Conservation (phyloP, 306 rosid genomes). For the Trifolium repens region DNA sequence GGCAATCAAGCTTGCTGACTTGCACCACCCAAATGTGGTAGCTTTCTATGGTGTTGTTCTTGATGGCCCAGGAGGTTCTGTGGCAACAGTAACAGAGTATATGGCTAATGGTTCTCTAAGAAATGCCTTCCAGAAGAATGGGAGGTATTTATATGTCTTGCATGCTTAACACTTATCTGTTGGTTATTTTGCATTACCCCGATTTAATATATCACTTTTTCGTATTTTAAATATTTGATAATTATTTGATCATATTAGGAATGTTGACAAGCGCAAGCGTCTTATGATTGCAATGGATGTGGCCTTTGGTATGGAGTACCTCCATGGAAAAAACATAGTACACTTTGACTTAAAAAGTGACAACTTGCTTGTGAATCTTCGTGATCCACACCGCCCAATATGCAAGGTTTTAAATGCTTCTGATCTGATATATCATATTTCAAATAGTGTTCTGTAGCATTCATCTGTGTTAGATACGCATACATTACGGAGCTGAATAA, state of each 20-base stretch:
- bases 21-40: conserved; percentile 96
- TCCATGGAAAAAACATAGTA: conserved; percentile 92
- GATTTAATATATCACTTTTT: not conserved
- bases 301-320: conserved; percentile 96
- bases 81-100: conserved; percentile 94
- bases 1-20: conserved; percentile 92
- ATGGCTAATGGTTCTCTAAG: conserved; percentile 95
- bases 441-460: conserved; percentile 24
- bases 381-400: conserved; percentile 92
- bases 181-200: conserved; percentile 23
- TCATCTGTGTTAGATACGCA: conserved; percentile 18
- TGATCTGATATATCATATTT: conserved; percentile 26
- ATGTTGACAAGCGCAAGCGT: conserved; percentile 84
- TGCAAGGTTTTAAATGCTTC: conserved; percentile 71
- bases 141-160: conserved; percentile 55
- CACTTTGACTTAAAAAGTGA: conserved; percentile 98
- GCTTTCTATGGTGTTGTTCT: conserved; percentile 95
- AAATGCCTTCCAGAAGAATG: conserved; percentile 83
- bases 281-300: conserved; percentile 93
- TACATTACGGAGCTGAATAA: conserved; percentile 11
- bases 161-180: not conserved
- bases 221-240: conserved; percentile 27
- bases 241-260: conserved; percentile 55
- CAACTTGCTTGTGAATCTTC: conserved; percentile 90
- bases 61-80: conserved; percentile 89